Percentiles rank a stretch among this genome's conserved stretches.
These are phyloP conservation scores for Pulveroboletus ravenelii DNA, from an alignment of 768 basidiomycete genomes.

Conservation along the genomic window DNA sequence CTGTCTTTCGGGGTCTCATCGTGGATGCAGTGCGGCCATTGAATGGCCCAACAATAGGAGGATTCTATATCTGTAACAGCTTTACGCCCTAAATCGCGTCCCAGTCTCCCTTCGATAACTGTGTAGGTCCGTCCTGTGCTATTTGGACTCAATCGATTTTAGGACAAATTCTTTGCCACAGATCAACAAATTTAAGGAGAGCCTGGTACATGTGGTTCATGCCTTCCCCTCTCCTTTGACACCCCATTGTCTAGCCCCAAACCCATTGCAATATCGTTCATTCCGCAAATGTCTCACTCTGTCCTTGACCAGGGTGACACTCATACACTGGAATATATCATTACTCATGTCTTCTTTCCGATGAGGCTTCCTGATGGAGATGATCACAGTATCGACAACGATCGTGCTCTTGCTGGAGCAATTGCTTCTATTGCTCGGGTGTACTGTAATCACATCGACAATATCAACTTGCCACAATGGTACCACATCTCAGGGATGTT, in stretches of 20 bases:
- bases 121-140: conserved; percentile 10
- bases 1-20: background rate
- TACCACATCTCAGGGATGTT: conserved; percentile 30
- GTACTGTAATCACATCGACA: conserved; percentile 14
- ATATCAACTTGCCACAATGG: conserved; percentile 25
- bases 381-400: conserved; percentile 25
- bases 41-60: too few species aligned
- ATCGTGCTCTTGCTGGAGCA: conserved; percentile 24
- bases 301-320: background rate
- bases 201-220: background rate
- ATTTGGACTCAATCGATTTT: background rate
- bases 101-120: background rate
- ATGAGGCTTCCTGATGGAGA: conserved; percentile 34
- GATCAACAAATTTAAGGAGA: background rate
- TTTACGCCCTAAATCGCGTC: background rate
- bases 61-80: background rate
- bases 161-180: background rate
- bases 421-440: conserved; percentile 15
- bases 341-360: conserved; percentile 43
- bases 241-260: background rate
- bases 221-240: background rate
- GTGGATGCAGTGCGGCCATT: background rate
- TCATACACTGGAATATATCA: conserved; percentile 24
- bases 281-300: conserved; percentile 3
- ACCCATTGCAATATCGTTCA: background rate